Base-by-base conservation (phyloP, 1,284 basidiomycete genomes). In the Abortiporus biennis region DNA sequence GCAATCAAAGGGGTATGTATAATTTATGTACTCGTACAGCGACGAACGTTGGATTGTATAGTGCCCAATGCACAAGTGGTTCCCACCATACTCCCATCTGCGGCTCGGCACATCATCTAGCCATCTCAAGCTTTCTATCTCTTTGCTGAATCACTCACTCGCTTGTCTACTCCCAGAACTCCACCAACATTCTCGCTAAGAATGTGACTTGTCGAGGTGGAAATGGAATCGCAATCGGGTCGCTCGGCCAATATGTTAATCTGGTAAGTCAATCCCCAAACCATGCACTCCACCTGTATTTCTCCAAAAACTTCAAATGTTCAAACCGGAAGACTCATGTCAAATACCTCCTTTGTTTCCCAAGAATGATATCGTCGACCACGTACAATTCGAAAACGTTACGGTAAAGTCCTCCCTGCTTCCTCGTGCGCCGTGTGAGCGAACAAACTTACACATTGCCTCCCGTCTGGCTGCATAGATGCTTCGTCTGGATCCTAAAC, bases 141-240 rank as follows among this genome's bases (percentile, higher is more conserved):
- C 21, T 35, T 29, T 29, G 9, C 27, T 29, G n/a, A 9, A n/a
- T 29, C 27, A n/a, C 27, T 29, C 27, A 9, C n/a, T n/a, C 27
- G n/a, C 27, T 29, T 29, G 21, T 19, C n/a, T 22, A 13, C 2
- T 4, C 11, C 13, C 36, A 80, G 69, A 81, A 80, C 55, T 75
- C 76, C 30, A 73, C 77, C 12, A 74, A 77, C 48, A 65, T 82
- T 43, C 44, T 67, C 16, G 70, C 67, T 1, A 54, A 63, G 2
- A 74, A 77, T 49, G 64, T 78, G 38, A 72, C 70, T 30, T 80
- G 78, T 50, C 63, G 68, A 20, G 78, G 78, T n/a, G 79, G 79
- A 13, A 80, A 78, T 43, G 79, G 78, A 2, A 70, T 82, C 36
- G 77, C 80, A 0, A 75, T 82, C 51, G 80, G 79, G 15, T 80